Percentiles rank a stretch among this genome's conserved stretches.
Conservation (phyloP, 179 eudicot genomes). For the Spergularia azorica region DNA sequence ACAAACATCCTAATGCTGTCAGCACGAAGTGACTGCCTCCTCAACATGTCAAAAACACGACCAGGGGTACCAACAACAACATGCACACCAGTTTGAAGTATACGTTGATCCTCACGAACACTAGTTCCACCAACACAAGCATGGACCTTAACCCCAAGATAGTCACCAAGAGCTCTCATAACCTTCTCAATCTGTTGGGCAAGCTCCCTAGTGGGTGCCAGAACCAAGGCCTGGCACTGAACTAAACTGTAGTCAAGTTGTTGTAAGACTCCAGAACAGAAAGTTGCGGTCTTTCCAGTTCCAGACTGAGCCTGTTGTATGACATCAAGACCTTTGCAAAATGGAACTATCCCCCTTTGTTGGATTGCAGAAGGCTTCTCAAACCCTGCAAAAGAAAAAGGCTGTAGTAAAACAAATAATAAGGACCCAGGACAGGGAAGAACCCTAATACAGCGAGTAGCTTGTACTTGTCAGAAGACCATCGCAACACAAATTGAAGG, state of each 20-base stretch:
- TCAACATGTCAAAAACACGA: slow-evolving; percentile 42
- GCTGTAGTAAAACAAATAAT: neutral
- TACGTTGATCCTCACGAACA: slow-evolving; percentile 41
- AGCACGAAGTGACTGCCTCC: slow-evolving; percentile 38
- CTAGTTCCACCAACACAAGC: slow-evolving; percentile 46
- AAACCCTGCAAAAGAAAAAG: slow-evolving; percentile 29
- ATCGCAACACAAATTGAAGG: neutral
- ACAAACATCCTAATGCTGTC: slow-evolving; percentile 40
- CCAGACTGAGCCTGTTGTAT: slow-evolving; percentile 47
- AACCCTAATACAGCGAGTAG: neutral
- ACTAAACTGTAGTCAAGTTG: slow-evolving; percentile 35
- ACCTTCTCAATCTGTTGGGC: slow-evolving; percentile 49
- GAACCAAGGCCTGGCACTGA: slow-evolving; percentile 42
- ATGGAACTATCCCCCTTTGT: slow-evolving; percentile 47
- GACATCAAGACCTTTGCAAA: slow-evolving; percentile 46
- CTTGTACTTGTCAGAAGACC: neutral
- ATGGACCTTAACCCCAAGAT: slow-evolving; percentile 41
- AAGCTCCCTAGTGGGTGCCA: slow-evolving; percentile 44
- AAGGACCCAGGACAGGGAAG: neutral
- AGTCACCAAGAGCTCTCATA: slow-evolving; percentile 43
- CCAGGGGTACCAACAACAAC: slow-evolving; percentile 50
- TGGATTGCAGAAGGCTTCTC: slow-evolving; percentile 51
- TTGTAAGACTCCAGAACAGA: slow-evolving; percentile 41
- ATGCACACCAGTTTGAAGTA: slow-evolving; percentile 39
- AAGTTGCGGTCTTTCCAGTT: slow-evolving; percentile 43